phyloP scores from a whole-genome alignment of 2,329 filamentous ascomycete genomes.

The Ophiostoma fasciatum region DNA sequence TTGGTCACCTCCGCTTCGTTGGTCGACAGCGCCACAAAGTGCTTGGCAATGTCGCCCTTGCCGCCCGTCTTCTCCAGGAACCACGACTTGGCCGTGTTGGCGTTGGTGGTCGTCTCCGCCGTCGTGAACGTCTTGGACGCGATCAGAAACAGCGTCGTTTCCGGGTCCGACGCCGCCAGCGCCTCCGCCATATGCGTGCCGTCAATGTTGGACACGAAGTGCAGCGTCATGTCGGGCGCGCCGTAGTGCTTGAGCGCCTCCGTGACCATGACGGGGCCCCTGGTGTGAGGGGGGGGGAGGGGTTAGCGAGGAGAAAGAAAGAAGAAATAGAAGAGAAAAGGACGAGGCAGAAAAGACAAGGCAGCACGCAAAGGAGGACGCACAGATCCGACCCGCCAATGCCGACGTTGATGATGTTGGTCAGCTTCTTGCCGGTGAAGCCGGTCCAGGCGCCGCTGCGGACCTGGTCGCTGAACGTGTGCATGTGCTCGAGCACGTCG shows the following conservation, averaged over 20 bases:
- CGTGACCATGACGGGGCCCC: conserved; percentile 96
- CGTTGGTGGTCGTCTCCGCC: conserved; percentile 92
- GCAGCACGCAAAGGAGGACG: conserved; percentile 33
- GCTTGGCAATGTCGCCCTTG: conserved; percentile 86
- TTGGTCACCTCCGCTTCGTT: conserved; percentile 93
- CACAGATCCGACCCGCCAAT: conserved; percentile 98
- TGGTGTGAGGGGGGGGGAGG: conserved; percentile 19
- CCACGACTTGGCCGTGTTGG: conserved; percentile 93
- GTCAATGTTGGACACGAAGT: conserved; percentile 99
- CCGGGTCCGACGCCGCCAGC: conserved; percentile 73
- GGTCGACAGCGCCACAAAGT: conserved; percentile 96
- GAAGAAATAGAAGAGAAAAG: neutral
- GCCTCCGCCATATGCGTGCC: conserved; percentile 96
- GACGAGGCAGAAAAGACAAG: neutral
- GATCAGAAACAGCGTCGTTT: conserved; percentile 97
- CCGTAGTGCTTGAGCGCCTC: conserved; percentile 95
- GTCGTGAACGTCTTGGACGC: conserved; percentile 99
- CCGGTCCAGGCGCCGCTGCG: conserved; percentile 94
- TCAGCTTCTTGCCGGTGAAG: conserved; percentile 91
- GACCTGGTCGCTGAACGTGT: conserved; percentile 92
- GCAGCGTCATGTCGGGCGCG: conserved; percentile 69
- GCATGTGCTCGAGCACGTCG: conserved; percentile 88
- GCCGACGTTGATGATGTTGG: conserved; percentile 92
- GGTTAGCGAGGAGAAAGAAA: neutral
- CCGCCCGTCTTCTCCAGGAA: conserved; percentile 69